Conservation (phyloP, 352 stramenopile species). For the Globisporangium nunn region DNA sequence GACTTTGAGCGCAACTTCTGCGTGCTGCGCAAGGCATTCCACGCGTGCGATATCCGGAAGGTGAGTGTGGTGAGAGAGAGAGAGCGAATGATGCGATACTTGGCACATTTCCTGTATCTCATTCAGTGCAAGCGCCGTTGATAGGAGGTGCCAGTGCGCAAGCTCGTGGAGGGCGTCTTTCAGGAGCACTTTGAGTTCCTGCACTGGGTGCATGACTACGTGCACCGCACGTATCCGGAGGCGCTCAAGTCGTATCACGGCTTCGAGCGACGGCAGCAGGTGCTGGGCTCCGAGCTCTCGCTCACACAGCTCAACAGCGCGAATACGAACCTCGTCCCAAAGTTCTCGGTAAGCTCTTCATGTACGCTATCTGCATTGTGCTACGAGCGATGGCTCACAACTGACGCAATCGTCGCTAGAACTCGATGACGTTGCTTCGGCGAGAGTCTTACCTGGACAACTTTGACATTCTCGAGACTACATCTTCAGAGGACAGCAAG, state of each 20-base stretch:
- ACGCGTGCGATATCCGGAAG: conserved; percentile 58
- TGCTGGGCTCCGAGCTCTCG: conserved; percentile 24
- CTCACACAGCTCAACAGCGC: conserved; percentile 19
- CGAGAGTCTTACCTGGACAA: conserved; percentile 13
- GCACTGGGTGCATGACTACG: conserved; percentile 77
- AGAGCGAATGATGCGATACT: not conserved
- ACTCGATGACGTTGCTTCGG: conserved; percentile 22
- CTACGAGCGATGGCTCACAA: not conserved
- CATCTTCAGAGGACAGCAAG: not conserved
- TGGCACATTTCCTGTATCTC: not conserved
- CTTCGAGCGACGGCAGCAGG: conserved; percentile 46
- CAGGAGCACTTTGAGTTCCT: conserved; percentile 82
- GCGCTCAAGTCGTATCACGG: conserved; percentile 44
- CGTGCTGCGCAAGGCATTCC: conserved; percentile 45
- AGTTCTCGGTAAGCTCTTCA: conserved; percentile 24
- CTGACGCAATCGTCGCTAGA: conserved; percentile 9
- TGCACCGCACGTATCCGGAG: conserved; percentile 62
- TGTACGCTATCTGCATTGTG: not conserved
- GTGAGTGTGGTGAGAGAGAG: conserved; percentile 10
- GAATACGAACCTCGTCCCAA: conserved; percentile 62
- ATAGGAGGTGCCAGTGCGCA: conserved; percentile 59
- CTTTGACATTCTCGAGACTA: not conserved
- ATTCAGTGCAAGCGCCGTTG: too few relatives aligned
- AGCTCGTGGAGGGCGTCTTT: conserved; percentile 63
- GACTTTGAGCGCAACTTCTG: conserved; percentile 67